Evolutionary conservation across 441 rosid species (phyloP).

Genomic region (Isatis lusitanica): DNA sequence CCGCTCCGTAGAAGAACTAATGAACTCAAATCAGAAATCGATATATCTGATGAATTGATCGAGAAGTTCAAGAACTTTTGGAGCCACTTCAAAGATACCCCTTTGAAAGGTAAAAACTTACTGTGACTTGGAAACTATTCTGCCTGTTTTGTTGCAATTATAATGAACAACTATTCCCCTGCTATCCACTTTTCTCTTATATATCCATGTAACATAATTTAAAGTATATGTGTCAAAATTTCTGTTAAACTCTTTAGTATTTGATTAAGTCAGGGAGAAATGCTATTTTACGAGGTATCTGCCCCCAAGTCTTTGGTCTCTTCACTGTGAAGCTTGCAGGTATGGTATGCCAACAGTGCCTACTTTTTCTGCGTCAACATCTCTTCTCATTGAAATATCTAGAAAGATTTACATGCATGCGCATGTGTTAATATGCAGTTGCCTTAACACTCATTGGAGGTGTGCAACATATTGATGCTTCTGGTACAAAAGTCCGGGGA

Average conservation of each 20-base stretch:
- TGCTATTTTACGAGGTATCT: conserved; percentile 79
- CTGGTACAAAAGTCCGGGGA: conserved; percentile 95
- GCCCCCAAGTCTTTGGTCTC: conserved; percentile 97
- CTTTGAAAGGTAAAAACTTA: conserved; percentile 66
- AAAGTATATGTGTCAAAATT: neutral
- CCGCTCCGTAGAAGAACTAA: conserved; percentile 67
- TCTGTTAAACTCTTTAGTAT: neutral
- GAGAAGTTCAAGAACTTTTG: conserved; percentile 82
- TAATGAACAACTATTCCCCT: neutral
- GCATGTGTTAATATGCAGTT: conserved; percentile 46
- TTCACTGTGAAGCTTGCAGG: conserved; percentile 99
- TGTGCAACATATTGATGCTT: conserved; percentile 92
- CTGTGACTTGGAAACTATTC: neutral
- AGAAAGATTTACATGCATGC: conserved; percentile 19
- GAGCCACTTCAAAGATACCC: conserved; percentile 68
- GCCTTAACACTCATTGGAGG: conserved; percentile 95
- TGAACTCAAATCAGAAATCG: conserved; percentile 72
- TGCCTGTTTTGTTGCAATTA: neutral
- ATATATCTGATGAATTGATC: conserved; percentile 64
- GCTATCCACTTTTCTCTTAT: too few relatives aligned
- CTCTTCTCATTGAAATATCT: neutral
- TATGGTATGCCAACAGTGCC: conserved; percentile 22
- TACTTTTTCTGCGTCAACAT: conserved; percentile 3
- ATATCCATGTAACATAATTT: neutral
- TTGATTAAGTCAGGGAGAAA: conserved; percentile 63